Percentiles rank a stretch among this genome's conserved stretches.
Evolutionary conservation across 768 basidiomycete species (phyloP).

Genomic region (Leccinellum luteum): DNA sequence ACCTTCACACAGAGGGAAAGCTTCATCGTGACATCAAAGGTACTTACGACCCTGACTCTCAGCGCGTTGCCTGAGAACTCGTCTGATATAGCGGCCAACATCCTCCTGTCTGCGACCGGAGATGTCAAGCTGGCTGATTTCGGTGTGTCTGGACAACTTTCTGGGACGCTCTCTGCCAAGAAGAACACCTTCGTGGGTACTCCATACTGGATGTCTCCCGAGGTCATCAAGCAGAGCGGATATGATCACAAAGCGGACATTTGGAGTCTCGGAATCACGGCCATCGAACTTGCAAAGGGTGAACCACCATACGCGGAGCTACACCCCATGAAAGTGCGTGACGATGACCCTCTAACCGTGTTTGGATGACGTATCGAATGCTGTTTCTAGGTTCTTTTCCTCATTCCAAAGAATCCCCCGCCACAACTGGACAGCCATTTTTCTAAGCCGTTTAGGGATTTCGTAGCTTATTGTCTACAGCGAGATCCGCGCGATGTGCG

Average conservation of each 20-base stretch:
- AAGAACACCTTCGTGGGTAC: constrained; percentile 99
- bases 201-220: constrained; percentile 99
- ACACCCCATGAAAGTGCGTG: constrained; percentile 94
- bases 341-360: not conserved
- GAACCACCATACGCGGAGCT: constrained; percentile 98
- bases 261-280: constrained; percentile 97
- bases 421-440: constrained; percentile 88
- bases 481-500: constrained; percentile 89
- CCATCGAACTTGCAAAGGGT: constrained; percentile 95
- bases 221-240: constrained; percentile 99
- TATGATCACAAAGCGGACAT: constrained; percentile 99
- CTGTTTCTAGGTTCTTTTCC: constrained; percentile 76
- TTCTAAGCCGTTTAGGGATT: constrained; percentile 91
- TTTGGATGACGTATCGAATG: not conserved
- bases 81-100: constrained; percentile 74
- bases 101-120: constrained; percentile 85
- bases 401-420: constrained; percentile 97
- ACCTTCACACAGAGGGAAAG: constrained; percentile 94
- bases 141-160: constrained; percentile 96
- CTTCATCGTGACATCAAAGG: constrained; percentile 99
- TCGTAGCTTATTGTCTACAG: constrained; percentile 89
- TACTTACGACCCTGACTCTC: constrained; percentile 25
- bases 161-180: constrained; percentile 87
- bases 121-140: constrained; percentile 99
- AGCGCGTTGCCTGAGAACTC: not conserved